phyloP scores from a whole-genome alignment of 2,329 filamentous ascomycete genomes.

The Seiridium unicorne region DNA sequence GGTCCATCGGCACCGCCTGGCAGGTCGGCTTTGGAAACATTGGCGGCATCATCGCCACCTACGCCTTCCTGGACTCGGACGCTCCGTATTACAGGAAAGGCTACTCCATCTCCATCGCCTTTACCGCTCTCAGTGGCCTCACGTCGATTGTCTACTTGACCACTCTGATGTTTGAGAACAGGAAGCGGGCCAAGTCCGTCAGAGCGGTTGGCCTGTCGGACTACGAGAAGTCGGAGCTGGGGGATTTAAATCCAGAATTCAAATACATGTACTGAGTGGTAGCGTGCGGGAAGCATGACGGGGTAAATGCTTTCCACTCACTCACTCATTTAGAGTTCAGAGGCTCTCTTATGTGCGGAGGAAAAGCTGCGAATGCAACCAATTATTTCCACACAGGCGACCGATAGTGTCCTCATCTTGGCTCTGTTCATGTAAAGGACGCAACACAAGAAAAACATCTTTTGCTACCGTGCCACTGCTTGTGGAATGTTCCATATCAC shows the following conservation, averaged over 20 bases:
- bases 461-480: no score
- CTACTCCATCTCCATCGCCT: conserved; percentile 75
- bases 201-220: conserved; percentile 53
- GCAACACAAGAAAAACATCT: no score
- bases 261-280: conserved; percentile 45
- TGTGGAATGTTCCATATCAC: no score
- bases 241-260: conserved; percentile 55
- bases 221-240: conserved; percentile 57
- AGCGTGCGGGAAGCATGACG: not conserved
- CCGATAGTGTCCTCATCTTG: no score
- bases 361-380: no score
- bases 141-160: conserved; percentile 60
- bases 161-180: conserved; percentile 60
- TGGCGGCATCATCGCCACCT: conserved; percentile 76
- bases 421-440: no score
- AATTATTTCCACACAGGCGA: no score
- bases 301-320: no score
- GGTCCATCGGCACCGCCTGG: conserved; percentile 70
- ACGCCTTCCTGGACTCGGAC: conserved; percentile 65
- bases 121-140: conserved; percentile 65
- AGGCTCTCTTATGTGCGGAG: no score
- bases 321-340: no score
- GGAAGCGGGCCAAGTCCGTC: conserved; percentile 45
- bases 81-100: conserved; percentile 68
- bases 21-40: conserved; percentile 79